A percentile compares a stretch with the other conserved stretches of the same genome.
These are phyloP conservation scores for Kodamaea ohmeri DNA, from an alignment of 1,139 yeast genomes.

Conservation along the genomic window DNA sequence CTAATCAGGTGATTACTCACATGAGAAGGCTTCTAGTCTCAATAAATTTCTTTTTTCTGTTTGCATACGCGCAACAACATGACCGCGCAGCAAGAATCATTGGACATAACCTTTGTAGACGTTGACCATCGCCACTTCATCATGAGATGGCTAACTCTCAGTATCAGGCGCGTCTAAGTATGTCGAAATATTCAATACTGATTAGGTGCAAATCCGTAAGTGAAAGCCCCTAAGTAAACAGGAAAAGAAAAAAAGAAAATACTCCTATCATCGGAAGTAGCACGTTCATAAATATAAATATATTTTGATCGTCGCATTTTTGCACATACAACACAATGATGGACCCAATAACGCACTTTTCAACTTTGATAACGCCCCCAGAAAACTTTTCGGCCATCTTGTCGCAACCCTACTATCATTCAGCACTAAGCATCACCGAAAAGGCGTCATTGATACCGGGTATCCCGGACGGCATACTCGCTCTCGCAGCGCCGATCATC, in stretches of 20 bases:
- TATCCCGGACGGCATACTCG: conserved; percentile 69
- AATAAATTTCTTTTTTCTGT: no score
- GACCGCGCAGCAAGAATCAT: no score
- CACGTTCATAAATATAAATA: background rate
- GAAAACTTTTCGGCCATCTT: conserved; percentile 20
- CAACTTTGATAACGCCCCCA: conserved; percentile 15
- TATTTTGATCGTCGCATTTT: background rate
- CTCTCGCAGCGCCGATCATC: conserved; percentile 70
- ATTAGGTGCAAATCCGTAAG: background rate
- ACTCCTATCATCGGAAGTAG: conserved; percentile 3
- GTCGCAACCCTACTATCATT: conserved; percentile 16
- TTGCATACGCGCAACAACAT: no score
- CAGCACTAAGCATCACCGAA: conserved; percentile 14
- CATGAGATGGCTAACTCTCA: background rate
- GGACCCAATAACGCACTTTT: background rate
- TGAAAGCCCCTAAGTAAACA: background rate
- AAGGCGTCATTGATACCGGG: conserved; percentile 50
- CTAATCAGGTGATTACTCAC: no score
- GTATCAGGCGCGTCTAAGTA: background rate
- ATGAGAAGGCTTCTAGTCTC: no score
- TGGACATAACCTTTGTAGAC: no score
- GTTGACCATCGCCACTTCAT: no score
- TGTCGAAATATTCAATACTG: background rate
- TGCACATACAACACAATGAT: background rate
- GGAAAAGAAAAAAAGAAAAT: conserved; percentile 1